Evolutionary conservation across 805 yeast species (phyloP).

Genomic region (Zygotorulaspora florentina): DNA sequence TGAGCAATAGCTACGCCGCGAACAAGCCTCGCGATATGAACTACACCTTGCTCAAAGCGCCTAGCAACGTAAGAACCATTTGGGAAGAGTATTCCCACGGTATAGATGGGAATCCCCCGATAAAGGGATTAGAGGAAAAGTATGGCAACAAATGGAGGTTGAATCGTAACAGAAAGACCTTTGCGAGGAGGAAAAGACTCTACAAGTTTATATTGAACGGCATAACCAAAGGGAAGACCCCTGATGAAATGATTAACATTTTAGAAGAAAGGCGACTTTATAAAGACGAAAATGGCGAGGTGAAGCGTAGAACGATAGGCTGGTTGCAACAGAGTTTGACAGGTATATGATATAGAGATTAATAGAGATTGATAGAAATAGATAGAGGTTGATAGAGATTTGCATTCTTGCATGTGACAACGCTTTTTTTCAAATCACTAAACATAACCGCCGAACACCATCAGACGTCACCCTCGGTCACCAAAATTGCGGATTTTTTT

Average conservation of each 20-base stretch:
- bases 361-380: too few relatives aligned
- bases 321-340: constrained; percentile 37
- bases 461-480: too few relatives aligned
- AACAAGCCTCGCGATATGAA: constrained; percentile 14
- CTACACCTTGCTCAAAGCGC: constrained; percentile 33
- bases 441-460: too few relatives aligned
- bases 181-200: constrained; percentile 35
- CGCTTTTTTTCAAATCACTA: too few relatives aligned
- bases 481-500: neutral
- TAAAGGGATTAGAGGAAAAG: constrained; percentile 38
- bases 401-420: too few relatives aligned
- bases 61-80: constrained; percentile 33
- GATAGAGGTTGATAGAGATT: neutral
- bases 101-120: constrained; percentile 40
- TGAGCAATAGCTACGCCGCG: neutral
- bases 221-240: constrained; percentile 32
- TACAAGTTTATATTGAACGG: constrained; percentile 36
- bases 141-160: constrained; percentile 43
- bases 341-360: constrained; percentile 22
- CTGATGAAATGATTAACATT: constrained; percentile 32
- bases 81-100: constrained; percentile 42
- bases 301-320: constrained; percentile 34
- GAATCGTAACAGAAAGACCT: constrained; percentile 36
- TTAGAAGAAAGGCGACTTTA: constrained; percentile 32
- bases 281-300: constrained; percentile 33